phyloP scores from a whole-genome alignment of 129 eudicot genomes.

The Artemisia argyi region DNA sequence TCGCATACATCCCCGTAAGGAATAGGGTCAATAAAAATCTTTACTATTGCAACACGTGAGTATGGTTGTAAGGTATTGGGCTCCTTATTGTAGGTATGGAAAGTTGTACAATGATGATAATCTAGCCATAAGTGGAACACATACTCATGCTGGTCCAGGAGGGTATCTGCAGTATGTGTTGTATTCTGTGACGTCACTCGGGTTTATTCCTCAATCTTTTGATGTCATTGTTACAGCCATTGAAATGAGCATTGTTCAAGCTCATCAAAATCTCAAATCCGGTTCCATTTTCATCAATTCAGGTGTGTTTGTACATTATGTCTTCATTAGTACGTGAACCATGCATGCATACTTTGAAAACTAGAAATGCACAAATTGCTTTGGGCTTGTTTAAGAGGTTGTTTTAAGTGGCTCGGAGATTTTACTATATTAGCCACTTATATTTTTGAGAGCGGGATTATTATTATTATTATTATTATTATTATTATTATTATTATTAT shows the following conservation, averaged over 20 bases:
- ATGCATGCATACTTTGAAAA: too few relatives aligned
- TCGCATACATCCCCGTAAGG: too few relatives aligned
- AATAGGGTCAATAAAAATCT: too few relatives aligned
- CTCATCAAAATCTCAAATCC: constrained; percentile 64
- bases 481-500: too few relatives aligned
- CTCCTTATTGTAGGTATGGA: constrained; percentile 48
- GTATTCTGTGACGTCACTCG: constrained; percentile 57
- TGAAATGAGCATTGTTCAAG: constrained; percentile 65
- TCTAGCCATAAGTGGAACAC: constrained; percentile 72
- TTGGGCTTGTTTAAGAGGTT: too few relatives aligned
- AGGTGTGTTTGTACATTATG: constrained; percentile 34
- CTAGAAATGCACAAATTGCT: too few relatives aligned
- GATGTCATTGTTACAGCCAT: constrained; percentile 68
- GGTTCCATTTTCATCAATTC: constrained; percentile 59
- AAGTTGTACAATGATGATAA: constrained; percentile 57
- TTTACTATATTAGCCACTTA: too few relatives aligned
- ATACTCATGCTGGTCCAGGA: constrained; percentile 84
- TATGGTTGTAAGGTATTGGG: not conserved
- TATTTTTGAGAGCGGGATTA: too few relatives aligned
- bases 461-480: too few relatives aligned
- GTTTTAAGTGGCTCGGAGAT: too few relatives aligned
- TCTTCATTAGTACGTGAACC: not conserved
- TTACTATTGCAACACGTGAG: too few relatives aligned
- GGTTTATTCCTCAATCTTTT: constrained; percentile 67
- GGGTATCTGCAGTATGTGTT: constrained; percentile 68